Base-by-base conservation (phyloP, 2,329 filamentous ascomycete genomes). In the Magnaporthiopsis poae region DNA sequence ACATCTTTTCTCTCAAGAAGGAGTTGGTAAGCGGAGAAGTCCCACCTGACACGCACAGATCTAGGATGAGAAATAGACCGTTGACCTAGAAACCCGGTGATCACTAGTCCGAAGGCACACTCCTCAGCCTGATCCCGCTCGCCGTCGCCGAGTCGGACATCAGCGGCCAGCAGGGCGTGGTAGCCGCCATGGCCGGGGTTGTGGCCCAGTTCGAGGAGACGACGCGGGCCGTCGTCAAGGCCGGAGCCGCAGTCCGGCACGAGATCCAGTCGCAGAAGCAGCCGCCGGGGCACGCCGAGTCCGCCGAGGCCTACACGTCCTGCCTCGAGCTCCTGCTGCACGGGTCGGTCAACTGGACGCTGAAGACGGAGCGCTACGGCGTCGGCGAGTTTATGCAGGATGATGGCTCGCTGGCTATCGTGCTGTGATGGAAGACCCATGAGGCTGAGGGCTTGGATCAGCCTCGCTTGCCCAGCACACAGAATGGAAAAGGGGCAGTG, bases 1-100 rank as follows among this genome's bases (percentile, higher is more conserved):
- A 71, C 56, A 39, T 71, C 13, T 70, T 70, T 52, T 70, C 70
- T 1, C 66, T 71, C 60, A 70, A 70, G 39, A 71, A 71, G 31
- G 69, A 71, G 31, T 39, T 71, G 59, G 70, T 70, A 46, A 60
- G 70, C 63, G 21, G 29, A 29, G 56, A 25, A 60, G 18, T 31
- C 56, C 25, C 31, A 5, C 31, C 31, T 13, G 12, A 4, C 13
- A 1, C 25, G 1, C 29, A n/a, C 3, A 27, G 12, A 27, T 13
- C 12, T 35, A 11, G 8, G 5, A 12, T 12, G 8, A 36, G 9
- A 39, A 15, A 39, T 12, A 39, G 11, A 39, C 2, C 11, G 33
- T 13, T 36, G 12, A 46, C 4, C 1, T 9, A 46, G 3, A 13
- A 61, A 7, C 31, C n/a, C 60, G 60, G 5, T 11, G 25, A 2